Conservation (phyloP, 495 filamentous ascomycete species). For the Penicillium atrosanguineum region DNA sequence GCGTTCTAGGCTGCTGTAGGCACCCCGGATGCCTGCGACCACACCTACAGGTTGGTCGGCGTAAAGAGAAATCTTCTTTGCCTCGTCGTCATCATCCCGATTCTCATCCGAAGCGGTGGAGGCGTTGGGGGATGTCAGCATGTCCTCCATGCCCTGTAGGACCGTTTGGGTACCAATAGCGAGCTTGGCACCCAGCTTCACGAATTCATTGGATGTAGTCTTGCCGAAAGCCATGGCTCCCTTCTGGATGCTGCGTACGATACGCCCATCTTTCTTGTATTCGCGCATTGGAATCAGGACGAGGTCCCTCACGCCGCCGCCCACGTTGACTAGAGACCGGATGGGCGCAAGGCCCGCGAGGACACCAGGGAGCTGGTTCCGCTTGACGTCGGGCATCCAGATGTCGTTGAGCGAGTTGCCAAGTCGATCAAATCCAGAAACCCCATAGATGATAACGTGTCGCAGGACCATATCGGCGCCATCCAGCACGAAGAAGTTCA, state of each 20-base stretch:
- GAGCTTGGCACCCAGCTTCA: conserved; percentile 90
- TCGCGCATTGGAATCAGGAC: conserved; percentile 87
- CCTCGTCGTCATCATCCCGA: conserved; percentile 59
- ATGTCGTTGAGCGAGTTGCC: conserved; percentile 88
- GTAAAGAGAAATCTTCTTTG: conserved; percentile 79
- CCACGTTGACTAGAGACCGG: conserved; percentile 84
- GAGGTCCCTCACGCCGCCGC: conserved; percentile 78
- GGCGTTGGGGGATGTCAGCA: conserved; percentile 54
- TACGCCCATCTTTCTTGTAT: conserved; percentile 89
- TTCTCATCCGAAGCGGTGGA: conserved; percentile 52
- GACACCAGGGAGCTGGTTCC: conserved; percentile 84
- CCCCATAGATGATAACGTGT: conserved; percentile 88
- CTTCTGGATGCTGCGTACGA: conserved; percentile 88
- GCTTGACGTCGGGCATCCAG: conserved; percentile 94
- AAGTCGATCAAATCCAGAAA: conserved; percentile 84
- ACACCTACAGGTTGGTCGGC: conserved; percentile 90
- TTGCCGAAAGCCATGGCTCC: conserved; percentile 85
- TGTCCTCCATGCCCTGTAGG: conserved; percentile 80
- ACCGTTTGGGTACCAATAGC: conserved; percentile 92
- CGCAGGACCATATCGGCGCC: conserved; percentile 81
- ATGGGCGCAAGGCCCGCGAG: conserved; percentile 89
- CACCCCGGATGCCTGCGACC: conserved; percentile 78
- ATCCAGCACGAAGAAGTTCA: conserved; percentile 97
- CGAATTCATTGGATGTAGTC: conserved; percentile 86
- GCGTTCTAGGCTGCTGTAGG: conserved; percentile 75